Base-by-base conservation (phyloP, 1,284 basidiomycete genomes). In the Butyriboletus regius region DNA sequence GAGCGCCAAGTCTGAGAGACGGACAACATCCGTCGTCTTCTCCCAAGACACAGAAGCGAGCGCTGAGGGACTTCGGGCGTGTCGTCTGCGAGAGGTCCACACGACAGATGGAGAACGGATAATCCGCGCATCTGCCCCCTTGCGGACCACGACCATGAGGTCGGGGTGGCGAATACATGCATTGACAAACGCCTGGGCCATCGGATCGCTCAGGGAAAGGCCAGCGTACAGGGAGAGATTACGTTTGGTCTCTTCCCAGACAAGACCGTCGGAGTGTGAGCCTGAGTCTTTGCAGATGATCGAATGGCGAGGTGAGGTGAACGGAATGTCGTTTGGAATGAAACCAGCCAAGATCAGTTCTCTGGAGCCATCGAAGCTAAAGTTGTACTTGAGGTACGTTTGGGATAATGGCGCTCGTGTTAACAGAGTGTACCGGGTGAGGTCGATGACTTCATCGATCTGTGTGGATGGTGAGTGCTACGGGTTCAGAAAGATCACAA, bases 341-440 rank as follows among this genome's bases (percentile, higher is more conserved):
- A 69, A 68, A 34, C 67, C 66, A 18, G 62, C 65, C 49, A 69
- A 43, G 9, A 61, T 50, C 10, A 69, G 50, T 40, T 64, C 58
- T 44, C 49, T 61, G 6, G 58, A 54, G 29, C 57, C 59, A 15
- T 57, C 54, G 46, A 59, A 46, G 13, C 51, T 47, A 43, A 58
- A 55, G 13, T 56, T 42, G 43, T 65, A 68, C 44, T 59, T 58
- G 48, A 55, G 43, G 37, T 29, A 44, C 10, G 51, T 44, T 49
- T 64, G 67, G 26, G 46, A 51, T 29, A 66, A 46, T 5, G 54
- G 45, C 14, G 40, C 50, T 40, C 48, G 38, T 20, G 57, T 54
- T 35, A 64, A 51, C 14, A 68, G 46, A 28, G 53, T 57, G 26
- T 56, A 67, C 17, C 66, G 58, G 24, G 59, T 67, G 46, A 69